These are phyloP conservation scores for Candida taoyuanica DNA, from an alignment of 805 yeast species.

Conservation along the genomic window DNA sequence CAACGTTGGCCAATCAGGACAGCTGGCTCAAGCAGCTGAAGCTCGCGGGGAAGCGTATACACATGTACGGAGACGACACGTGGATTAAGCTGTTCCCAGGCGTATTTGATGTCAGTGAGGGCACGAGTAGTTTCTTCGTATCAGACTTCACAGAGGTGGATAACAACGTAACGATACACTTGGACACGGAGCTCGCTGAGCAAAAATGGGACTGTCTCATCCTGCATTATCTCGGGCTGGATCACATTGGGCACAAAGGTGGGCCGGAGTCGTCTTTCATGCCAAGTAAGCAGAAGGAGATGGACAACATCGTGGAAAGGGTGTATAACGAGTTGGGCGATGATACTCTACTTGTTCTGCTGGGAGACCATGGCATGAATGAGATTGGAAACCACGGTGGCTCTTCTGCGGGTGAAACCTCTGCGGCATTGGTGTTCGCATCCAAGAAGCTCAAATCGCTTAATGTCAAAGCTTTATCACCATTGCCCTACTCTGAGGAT, in stretches of 20 bases:
- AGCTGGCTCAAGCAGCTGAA: conserved; percentile 78
- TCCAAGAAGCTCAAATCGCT: conserved; percentile 51
- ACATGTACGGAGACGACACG: conserved; percentile 96
- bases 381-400: conserved; percentile 97
- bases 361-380: conserved; percentile 98
- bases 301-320: conserved; percentile 63
- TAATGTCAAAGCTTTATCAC: conserved; percentile 16
- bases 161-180: conserved; percentile 84
- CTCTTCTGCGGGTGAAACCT: conserved; percentile 86
- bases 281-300: conserved; percentile 78
- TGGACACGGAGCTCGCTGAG: conserved; percentile 50
- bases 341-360: conserved; percentile 60
- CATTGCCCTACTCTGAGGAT: conserved; percentile 31
- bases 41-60: conserved; percentile 37
- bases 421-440: conserved; percentile 70
- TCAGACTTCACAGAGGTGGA: conserved; percentile 95
- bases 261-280: conserved; percentile 81
- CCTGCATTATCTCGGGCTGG: conserved; percentile 88
- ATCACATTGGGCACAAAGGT: conserved; percentile 97
- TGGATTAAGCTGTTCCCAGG: conserved; percentile 89
- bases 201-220: conserved; percentile 79
- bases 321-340: conserved; percentile 45
- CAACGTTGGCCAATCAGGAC: conserved; percentile 66
- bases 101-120: conserved; percentile 64
- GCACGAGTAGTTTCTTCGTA: conserved; percentile 91